Percentiles rank a stretch among this genome's conserved stretches.
These are phyloP conservation scores for Umbellularia californica DNA, from an alignment of 164 flowering plant species.

Conservation along the genomic window DNA sequence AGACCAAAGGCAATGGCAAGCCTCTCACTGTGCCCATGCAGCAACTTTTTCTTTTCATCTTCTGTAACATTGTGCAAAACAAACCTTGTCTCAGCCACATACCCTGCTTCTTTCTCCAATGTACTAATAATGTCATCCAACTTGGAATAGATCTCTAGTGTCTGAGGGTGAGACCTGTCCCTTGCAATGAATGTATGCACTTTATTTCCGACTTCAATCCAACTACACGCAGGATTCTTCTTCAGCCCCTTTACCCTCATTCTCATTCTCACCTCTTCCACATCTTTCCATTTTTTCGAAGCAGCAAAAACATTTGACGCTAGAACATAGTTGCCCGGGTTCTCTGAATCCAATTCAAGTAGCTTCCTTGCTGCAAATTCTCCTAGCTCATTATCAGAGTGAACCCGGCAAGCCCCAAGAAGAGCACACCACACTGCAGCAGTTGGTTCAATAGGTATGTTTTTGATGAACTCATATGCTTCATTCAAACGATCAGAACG, in stretches of 20 bases:
- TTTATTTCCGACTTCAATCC: slow-evolving; percentile 68
- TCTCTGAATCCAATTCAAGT: slow-evolving; percentile 52
- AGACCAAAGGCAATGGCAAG: slow-evolving; percentile 74
- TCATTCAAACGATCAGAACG: slow-evolving; percentile 67
- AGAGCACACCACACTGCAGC: slow-evolving; percentile 78
- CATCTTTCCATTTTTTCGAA: slow-evolving; percentile 67
- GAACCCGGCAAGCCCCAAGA: slow-evolving; percentile 67
- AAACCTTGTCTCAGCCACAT: slow-evolving; percentile 56
- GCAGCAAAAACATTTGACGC: slow-evolving; percentile 68
- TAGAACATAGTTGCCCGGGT: slow-evolving; percentile 73
- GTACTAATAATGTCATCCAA: slow-evolving; percentile 37
- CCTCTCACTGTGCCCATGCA: slow-evolving; percentile 33
- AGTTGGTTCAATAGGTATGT: slow-evolving; percentile 53
- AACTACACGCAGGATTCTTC: slow-evolving; percentile 86
- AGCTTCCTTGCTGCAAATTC: slow-evolving; percentile 63
- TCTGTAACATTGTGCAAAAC: slow-evolving; percentile 64
- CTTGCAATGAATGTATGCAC: slow-evolving; percentile 60
- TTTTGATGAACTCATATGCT: slow-evolving; percentile 50
- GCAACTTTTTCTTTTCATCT: slow-evolving; percentile 59
- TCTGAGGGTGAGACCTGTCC: slow-evolving; percentile 65
- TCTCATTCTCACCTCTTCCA: slow-evolving; percentile 49
- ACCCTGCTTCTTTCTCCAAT: slow-evolving; percentile 53
- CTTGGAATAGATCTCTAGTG: slow-evolving; percentile 42
- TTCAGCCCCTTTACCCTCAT: slow-evolving; percentile 62
- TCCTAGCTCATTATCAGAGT: slow-evolving; percentile 55